These are phyloP conservation scores for Scutellaria baicalensis DNA, from an alignment of 257 asterid species.

Conservation along the genomic window DNA sequence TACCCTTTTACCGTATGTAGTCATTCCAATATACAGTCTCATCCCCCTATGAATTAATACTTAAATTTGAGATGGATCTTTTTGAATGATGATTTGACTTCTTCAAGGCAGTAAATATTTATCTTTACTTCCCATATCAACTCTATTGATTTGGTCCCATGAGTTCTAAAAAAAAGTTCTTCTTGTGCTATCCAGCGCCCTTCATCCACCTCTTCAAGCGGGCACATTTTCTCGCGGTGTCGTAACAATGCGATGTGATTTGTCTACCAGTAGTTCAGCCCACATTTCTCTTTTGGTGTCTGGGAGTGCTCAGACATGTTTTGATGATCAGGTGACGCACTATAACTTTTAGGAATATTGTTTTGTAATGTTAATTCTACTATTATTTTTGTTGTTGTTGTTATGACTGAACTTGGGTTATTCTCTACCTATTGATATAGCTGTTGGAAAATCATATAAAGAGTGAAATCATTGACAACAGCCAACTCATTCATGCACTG, in stretches of 20 bases:
- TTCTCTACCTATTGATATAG: conserved; percentile 25
- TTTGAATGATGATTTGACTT: neutral
- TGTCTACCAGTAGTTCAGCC: conserved; percentile 87
- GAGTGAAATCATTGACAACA: conserved; percentile 81
- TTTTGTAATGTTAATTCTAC: neutral
- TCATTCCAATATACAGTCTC: neutral
- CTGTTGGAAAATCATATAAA: conserved; percentile 93
- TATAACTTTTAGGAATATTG: neutral
- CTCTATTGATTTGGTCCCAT: neutral
- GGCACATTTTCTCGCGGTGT: conserved; percentile 95
- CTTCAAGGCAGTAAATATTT: too few relatives aligned
- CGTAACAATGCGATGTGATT: conserved; percentile 94
- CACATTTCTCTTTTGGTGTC: conserved; percentile 94
- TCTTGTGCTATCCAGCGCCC: conserved; percentile 50
- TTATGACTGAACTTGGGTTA: conserved; percentile 2
- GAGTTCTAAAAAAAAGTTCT: neutral
- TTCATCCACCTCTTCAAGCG: conserved; percentile 99
- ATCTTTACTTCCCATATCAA: too few relatives aligned
- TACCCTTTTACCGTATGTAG: neutral
- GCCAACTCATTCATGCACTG: conserved; percentile 54
- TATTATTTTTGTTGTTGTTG: neutral
- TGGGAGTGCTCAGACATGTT: conserved; percentile 95
- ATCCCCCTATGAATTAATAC: neutral
- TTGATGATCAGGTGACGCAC: conserved; percentile 79
- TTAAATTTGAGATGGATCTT: neutral